Evolutionary conservation across 2,329 filamentous ascomycete species (phyloP).

Genomic region (Colletotrichum chlorophyti): DNA sequence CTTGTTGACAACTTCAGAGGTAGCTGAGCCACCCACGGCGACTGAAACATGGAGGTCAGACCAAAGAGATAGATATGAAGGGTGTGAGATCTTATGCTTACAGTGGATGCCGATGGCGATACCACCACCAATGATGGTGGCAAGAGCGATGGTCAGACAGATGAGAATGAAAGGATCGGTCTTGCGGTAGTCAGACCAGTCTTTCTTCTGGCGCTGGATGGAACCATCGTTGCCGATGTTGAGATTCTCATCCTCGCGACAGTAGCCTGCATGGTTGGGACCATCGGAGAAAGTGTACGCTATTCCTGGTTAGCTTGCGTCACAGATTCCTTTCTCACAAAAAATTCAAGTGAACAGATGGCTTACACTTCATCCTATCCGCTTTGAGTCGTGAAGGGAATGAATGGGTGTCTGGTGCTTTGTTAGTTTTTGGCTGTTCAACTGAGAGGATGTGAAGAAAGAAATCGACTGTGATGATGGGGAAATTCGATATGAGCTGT

Average conservation of each 20-base stretch:
- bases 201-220: not conserved
- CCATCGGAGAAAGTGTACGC: not conserved
- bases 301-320: not conserved
- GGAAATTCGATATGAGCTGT: too few relatives aligned
- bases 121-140: not conserved
- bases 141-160: not conserved
- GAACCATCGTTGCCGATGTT: slow-evolving; percentile 6
- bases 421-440: too few relatives aligned
- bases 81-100: not conserved
- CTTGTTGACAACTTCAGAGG: not conserved
- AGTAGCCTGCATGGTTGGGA: slow-evolving; percentile 7
- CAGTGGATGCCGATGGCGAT: not conserved
- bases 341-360: not conserved
- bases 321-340: not conserved
- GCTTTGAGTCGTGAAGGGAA: too few relatives aligned
- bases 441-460: too few relatives aligned
- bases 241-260: slow-evolving; percentile 13
- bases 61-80: not conserved
- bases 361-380: slow-evolving; percentile 15
- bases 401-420: slow-evolving; percentile 9
- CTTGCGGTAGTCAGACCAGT: slow-evolving; percentile 24
- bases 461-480: not conserved
- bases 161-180: slow-evolving; percentile 6
- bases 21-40: not conserved
- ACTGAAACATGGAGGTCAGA: not conserved